phyloP scores from a whole-genome alignment of 192 early-diverging fungal genomes.

The Piromyces finnis region DNA sequence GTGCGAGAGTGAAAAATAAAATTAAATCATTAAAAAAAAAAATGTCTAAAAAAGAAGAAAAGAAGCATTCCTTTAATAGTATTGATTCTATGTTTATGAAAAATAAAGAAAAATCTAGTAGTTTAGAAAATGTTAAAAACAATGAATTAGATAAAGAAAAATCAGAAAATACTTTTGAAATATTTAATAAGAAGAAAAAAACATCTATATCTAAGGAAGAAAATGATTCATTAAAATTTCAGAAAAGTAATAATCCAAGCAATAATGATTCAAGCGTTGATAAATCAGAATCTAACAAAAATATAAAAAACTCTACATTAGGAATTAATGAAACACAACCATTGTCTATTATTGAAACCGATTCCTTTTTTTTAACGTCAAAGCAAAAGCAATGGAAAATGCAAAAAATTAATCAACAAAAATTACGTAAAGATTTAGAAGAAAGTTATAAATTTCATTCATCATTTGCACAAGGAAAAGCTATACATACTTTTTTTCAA shows the following conservation, averaged over 20 bases:
- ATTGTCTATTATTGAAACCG: neutral
- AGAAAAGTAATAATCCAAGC: neutral
- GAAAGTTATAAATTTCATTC: neutral
- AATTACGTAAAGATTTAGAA: neutral
- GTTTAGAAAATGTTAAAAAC: neutral
- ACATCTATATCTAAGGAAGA: neutral
- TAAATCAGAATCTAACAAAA: neutral
- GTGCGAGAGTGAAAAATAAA: neutral
- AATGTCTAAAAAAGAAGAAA: neutral
- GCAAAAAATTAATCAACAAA: neutral
- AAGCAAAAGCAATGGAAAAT: neutral
- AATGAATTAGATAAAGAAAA: neutral
- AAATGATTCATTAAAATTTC: neutral
- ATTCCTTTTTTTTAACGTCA: neutral
- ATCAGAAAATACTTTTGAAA: neutral
- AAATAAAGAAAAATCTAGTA: neutral
- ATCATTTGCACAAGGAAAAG: neutral
- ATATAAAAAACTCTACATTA: neutral
- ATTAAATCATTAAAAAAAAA: neutral
- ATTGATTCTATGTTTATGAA: neutral
- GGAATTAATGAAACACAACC: neutral
- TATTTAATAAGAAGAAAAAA: neutral
- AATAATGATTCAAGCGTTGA: neutral
- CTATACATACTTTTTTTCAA: neutral
- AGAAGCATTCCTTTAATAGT: neutral